Conservation (phyloP, 352 stramenopile species). For the Globisporangium carolinianum region DNA sequence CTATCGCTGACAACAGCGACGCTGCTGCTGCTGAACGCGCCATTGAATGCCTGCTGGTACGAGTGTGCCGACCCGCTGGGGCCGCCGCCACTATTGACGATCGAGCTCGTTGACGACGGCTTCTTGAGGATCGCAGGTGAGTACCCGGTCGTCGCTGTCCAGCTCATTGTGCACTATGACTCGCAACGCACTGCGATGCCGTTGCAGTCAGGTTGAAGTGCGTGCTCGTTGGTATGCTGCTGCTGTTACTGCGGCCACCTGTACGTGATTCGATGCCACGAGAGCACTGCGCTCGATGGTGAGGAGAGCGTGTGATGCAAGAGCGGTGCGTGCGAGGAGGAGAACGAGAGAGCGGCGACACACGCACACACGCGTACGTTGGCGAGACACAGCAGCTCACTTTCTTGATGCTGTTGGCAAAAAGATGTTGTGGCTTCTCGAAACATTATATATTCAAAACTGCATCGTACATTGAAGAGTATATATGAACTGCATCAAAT, state of each 20-base stretch:
- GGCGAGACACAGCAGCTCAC: too few relatives aligned
- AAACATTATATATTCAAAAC: too few relatives aligned
- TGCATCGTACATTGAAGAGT: neutral
- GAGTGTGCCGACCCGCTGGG: neutral
- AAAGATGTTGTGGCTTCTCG: too few relatives aligned
- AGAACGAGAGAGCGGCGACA: too few relatives aligned
- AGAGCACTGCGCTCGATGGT: neutral
- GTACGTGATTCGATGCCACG: neutral
- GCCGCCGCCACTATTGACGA: slow-evolving; percentile 1
- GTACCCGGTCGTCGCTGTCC: slow-evolving; percentile 18
- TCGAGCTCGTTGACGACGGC: slow-evolving; percentile 8
- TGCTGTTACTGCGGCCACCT: neutral
- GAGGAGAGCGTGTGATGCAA: too few relatives aligned
- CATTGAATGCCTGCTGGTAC: too few relatives aligned
- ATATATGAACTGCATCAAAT: neutral
- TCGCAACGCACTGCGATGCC: too few relatives aligned
- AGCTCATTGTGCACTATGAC: slow-evolving; percentile 15
- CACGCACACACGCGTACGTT: too few relatives aligned
- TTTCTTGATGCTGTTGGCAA: too few relatives aligned
- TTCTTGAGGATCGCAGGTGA: slow-evolving; percentile 18
- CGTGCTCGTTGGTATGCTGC: neutral
- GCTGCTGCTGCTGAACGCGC: neutral
- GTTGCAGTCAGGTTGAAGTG: slow-evolving; percentile 12
- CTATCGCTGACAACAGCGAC: neutral
- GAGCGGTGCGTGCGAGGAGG: too few relatives aligned